Conservation (phyloP, 768 basidiomycete species). For the Phanerochaete carnosa region DNA sequence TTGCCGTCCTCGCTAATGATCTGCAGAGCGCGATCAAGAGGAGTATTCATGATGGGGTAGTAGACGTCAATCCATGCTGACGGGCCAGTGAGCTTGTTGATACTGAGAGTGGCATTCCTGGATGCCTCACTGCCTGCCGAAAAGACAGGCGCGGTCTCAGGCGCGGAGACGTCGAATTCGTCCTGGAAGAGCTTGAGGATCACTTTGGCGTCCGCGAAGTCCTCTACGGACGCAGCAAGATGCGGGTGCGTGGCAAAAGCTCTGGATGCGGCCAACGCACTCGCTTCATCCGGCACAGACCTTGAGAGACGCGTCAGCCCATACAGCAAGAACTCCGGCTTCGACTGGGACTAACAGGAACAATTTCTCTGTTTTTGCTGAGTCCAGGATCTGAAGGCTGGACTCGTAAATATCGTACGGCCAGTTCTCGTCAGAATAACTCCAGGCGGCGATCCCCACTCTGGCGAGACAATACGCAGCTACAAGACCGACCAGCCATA, state of each 20-base stretch:
- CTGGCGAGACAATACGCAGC: not conserved
- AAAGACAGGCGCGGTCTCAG: constrained; percentile 50
- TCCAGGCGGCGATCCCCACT: not conserved
- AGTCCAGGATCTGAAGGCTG: not conserved
- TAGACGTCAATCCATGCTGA: constrained; percentile 84
- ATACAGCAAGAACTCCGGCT: not conserved
- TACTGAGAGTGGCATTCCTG: constrained; percentile 59
- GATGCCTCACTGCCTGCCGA: constrained; percentile 69
- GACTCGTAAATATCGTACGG: not conserved
- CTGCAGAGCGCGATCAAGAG: constrained; percentile 62
- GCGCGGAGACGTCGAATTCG: constrained; percentile 51
- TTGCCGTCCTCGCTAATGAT: constrained; percentile 57
- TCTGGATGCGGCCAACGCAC: constrained; percentile 55
- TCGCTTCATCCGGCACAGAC: constrained; percentile 52
- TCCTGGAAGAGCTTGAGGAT: constrained; percentile 68
- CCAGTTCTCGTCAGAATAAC: not conserved
- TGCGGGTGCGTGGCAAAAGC: constrained; percentile 68
- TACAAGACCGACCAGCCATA: not conserved
- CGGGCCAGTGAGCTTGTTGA: constrained; percentile 38
- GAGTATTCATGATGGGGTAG: constrained; percentile 83
- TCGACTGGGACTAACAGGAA: constrained; percentile 30
- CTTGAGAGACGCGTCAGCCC: constrained; percentile 26
- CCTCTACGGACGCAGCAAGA: constrained; percentile 57
- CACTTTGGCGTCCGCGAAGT: constrained; percentile 57
- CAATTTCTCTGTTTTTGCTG: constrained; percentile 24